phyloP scores from a whole-genome alignment of 2,329 filamentous ascomycete genomes.

The Alternaria brassicae region DNA sequence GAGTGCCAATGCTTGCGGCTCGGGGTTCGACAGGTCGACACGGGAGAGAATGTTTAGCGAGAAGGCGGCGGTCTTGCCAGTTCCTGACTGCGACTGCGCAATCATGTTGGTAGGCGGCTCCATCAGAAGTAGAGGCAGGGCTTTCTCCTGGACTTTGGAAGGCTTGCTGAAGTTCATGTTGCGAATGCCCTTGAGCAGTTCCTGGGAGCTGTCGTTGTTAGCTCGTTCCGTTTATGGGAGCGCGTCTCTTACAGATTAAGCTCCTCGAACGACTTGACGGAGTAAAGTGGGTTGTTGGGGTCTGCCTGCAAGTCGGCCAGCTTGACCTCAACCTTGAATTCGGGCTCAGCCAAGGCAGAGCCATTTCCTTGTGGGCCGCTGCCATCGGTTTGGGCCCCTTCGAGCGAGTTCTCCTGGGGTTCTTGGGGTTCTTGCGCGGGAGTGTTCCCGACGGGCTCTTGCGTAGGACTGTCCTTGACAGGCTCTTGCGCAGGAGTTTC shows the following conservation, averaged over 20 bases:
- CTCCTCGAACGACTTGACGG: constrained; percentile 82
- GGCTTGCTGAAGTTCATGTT: constrained; percentile 92
- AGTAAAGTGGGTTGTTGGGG: constrained; percentile 85
- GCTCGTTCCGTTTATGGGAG: constrained; percentile 2
- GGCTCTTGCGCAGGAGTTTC: constrained; percentile 12
- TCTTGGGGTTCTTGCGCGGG: constrained; percentile 1
- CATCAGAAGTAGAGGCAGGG: constrained; percentile 84
- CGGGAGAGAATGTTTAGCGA: constrained; percentile 90
- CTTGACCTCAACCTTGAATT: constrained; percentile 91
- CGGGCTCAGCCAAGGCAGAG: constrained; percentile 68
- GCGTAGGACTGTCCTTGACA: not conserved
- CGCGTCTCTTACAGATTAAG: constrained; percentile 76
- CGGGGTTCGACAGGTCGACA: constrained; percentile 73
- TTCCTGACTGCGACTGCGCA: constrained; percentile 98
- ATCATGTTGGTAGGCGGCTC: constrained; percentile 94
- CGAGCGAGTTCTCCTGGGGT: constrained; percentile 12
- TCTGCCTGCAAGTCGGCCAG: constrained; percentile 88
- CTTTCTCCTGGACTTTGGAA: constrained; percentile 97
- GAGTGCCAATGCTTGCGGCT: constrained; percentile 85
- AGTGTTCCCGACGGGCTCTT: not conserved
- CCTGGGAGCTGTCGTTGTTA: constrained; percentile 48
- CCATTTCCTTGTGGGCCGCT: constrained; percentile 50
- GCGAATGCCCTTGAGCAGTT: constrained; percentile 66
- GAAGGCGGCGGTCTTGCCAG: constrained; percentile 97
- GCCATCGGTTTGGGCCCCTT: constrained; percentile 55